Conservation (phyloP, 2,329 filamentous ascomycete genomes). For the Ceratocystis lukuohia region DNA sequence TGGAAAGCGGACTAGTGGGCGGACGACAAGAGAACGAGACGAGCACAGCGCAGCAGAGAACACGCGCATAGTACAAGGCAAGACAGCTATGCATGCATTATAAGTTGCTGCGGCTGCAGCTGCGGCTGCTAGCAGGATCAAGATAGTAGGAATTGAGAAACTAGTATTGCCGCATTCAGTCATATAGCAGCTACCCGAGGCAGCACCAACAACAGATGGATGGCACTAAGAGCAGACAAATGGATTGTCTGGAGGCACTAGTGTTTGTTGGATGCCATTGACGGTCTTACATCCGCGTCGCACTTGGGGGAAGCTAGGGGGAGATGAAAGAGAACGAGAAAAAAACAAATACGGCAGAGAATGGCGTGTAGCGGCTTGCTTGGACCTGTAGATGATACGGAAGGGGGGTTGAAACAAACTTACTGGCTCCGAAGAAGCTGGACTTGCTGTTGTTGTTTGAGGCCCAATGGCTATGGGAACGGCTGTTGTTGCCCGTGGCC, state of each 20-base stretch:
- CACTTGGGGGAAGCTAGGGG: not conserved
- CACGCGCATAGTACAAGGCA: not conserved
- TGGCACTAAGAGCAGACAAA: not conserved
- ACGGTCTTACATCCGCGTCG: not conserved
- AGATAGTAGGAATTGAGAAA: not conserved
- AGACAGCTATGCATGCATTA: not conserved
- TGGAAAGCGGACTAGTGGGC: not conserved
- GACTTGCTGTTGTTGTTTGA: constrained; percentile 26
- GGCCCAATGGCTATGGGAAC: constrained; percentile 34
- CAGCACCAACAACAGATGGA: not conserved
- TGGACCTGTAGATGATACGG: not conserved
- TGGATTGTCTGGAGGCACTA: not conserved
- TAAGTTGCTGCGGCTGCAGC: not conserved
- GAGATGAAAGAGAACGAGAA: not conserved
- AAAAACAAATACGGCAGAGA: not conserved
- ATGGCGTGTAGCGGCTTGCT: not conserved
- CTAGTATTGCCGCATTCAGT: not conserved
- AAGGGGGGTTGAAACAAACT: not conserved
- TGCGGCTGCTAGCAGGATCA: not conserved
- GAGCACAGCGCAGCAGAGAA: not conserved
- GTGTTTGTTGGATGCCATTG: not conserved
- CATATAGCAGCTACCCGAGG: not conserved
- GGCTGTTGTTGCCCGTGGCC: constrained; percentile 32
- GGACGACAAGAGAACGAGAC: not conserved
- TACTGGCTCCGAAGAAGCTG: constrained; percentile 9